Base-by-base conservation (phyloP, 2,329 filamentous ascomycete genomes). In the Pseudogymnoascus pannorum region DNA sequence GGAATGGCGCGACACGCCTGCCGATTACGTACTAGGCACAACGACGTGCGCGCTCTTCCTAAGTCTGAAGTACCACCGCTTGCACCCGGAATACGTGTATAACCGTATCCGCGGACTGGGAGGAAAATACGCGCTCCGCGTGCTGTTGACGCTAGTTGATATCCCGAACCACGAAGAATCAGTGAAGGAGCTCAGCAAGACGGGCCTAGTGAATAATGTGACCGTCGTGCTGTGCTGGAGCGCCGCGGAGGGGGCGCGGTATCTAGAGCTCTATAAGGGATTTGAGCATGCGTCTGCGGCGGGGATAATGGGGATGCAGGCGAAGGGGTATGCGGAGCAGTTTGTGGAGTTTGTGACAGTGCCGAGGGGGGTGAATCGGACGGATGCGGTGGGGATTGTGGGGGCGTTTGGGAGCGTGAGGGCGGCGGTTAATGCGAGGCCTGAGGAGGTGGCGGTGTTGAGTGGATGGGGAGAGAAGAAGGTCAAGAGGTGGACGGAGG, bases 51-150 rank as follows among this genome's bases (percentile, higher is more conserved):
- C 91, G 0, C 81, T 99, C 4, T 99, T 97, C 72, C 79, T 99
- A 42, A 95, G 91, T 57, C 82, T 99, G 60, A 99, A 97, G 75
- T 99, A 99, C 75, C 94, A 99, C 75, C 91, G 93, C 26, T 81
- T 99, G 59, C 94, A 99, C 72, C 94, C 94, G 0, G 94, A 99
- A 75, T 99, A 99, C 78, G 91, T 99, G 69, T 97, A 97, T 77
- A 92, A 88, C 22, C 88, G 94, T 62, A 95, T 99, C 67, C 87
- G 89, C 59, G 85, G 87, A 57, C 79, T 99, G 4, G 89, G 89
- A 59, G 90, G 89, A 58, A 91, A 89, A 75, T 97, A 95, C 77
- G 88, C 87, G 66, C 81, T 99, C 18, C 89, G 94, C 57, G 81
- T 99, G 59, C 77, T 99, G 26, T 81, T 99, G 57, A 87, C 88